Base-by-base conservation (phyloP, 202 grass and related monocot species). In the Dendrocalamus latiflorus region DNA sequence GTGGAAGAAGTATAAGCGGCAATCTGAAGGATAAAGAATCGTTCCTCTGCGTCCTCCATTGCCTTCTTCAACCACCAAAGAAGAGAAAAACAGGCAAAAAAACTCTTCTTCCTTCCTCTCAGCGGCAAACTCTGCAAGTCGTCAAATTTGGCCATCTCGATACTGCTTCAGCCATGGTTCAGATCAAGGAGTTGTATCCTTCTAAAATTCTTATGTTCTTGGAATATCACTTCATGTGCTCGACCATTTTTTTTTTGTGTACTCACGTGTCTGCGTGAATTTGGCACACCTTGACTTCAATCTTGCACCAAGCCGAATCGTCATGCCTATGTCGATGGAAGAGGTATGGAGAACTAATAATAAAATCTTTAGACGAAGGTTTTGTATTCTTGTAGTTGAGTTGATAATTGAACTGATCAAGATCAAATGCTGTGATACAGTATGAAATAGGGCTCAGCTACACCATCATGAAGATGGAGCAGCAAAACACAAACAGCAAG, bases 121-220 rank as follows among this genome's bases (percentile, higher is more conserved):
- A 66, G 38, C 38, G 68, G 70, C 74, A 43, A 65, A 48, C 22
- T 51, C 67, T 72, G 6, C 22, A 68, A 38, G 50, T 22, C 60
- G 59, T 75, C 55, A 14, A 26, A 75, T 16, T 65, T 71, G 62
- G 6, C 49, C 17, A 63, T n/a, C 24, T 38, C 6, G 65, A 41
- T 73, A 18, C 50, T 69, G 10, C 37, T 68, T 69, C 43, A 69
- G 72, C 53, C 83, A 98, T 98, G 93, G 96, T 98, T 88, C 89
- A 93, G 89, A 92, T 98, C 83, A 98, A 90, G 81, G 96, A 98
- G 64, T 93, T 93, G 96, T 98, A 98, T 95, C 91, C 91, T 93
- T 85, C 80, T 26, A 34, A 43, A 49, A 53, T 49, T 67, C 3
- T 8, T 81, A 38, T 45, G 51, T 56, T 70, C 26, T 25, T 20